Evolutionary conservation across 179 eudicot genomes (phyloP).

Genomic region (Dionaea muscipula): DNA sequence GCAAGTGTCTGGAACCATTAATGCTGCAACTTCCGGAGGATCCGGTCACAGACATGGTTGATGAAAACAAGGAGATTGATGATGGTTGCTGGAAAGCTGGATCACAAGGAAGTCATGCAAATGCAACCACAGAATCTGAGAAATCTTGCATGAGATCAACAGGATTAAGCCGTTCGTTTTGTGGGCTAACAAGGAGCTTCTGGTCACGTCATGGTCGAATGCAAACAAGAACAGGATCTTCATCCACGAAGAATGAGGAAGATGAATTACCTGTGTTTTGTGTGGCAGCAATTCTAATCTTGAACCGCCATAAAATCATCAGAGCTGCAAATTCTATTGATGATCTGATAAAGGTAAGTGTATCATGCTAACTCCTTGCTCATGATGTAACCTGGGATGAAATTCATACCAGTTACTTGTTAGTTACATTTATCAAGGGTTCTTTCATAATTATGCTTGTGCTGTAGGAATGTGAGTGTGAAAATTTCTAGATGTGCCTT

Average conservation of each 20-base stretch:
- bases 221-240: slow-evolving; percentile 25
- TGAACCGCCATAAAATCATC: slow-evolving; percentile 73
- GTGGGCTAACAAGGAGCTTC: slow-evolving; percentile 69
- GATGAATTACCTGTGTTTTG: slow-evolving; percentile 84
- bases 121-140: no score
- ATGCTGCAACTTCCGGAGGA: slow-evolving; percentile 55
- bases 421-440: no score
- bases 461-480: no score
- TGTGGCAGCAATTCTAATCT: slow-evolving; percentile 83
- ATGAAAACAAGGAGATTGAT: slow-evolving; percentile 35
- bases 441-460: no score
- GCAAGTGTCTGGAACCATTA: slow-evolving; percentile 68
- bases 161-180: slow-evolving; percentile 49
- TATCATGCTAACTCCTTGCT: slow-evolving; percentile 4
- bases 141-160: slow-evolving; percentile 43
- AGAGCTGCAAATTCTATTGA: slow-evolving; percentile 78
- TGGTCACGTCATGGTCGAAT: slow-evolving; percentile 69
- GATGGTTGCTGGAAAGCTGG: slow-evolving; percentile 33
- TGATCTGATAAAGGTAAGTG: slow-evolving; percentile 75
- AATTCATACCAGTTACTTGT: no score
- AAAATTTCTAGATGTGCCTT: no score
- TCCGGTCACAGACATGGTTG: slow-evolving; percentile 29
- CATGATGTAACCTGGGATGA: no score
- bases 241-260: slow-evolving; percentile 51
- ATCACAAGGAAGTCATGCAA: slow-evolving; percentile 28